Conservation (phyloP, 2,329 filamentous ascomycete genomes). For the Colletotrichum australisinense region DNA sequence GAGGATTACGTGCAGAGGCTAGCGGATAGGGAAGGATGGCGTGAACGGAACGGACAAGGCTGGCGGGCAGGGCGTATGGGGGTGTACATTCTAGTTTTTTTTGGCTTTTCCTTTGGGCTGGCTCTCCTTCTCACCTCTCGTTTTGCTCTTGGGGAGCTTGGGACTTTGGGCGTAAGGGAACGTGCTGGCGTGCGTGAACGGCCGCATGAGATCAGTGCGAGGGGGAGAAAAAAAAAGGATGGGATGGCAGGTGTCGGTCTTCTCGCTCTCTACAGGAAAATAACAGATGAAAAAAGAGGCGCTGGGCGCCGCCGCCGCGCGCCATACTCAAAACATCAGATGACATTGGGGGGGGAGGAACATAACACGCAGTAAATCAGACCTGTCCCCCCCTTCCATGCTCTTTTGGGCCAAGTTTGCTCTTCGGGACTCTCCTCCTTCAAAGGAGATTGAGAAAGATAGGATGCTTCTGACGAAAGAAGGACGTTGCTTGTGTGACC, state of each 20-base stretch:
- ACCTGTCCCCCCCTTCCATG: not conserved
- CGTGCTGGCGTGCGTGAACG: not conserved
- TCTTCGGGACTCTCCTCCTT: not conserved
- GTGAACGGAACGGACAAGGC: not conserved
- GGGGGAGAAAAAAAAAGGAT: not conserved
- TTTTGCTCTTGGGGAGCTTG: not conserved
- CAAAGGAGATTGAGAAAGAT: not conserved
- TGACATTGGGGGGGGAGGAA: not conserved
- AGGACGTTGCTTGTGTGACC: not conserved
- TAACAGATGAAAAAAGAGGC: not conserved
- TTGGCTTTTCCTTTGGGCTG: not conserved
- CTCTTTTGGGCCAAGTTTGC: not conserved
- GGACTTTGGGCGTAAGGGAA: not conserved
- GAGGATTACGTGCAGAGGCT: not conserved
- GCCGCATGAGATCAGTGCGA: not conserved
- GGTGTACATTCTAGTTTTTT: not conserved
- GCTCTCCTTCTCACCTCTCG: not conserved
- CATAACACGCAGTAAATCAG: not conserved
- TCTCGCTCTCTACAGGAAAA: not conserved
- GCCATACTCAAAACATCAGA: conserved; percentile 6
- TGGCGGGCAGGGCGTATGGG: not conserved
- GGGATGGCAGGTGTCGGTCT: not conserved
- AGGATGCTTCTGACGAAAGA: conserved; percentile 18
- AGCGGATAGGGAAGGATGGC: not conserved
- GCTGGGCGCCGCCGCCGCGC: not conserved